Evolutionary conservation across 2,329 filamentous ascomycete genomes (phyloP).

Genomic region (Capronia coronata): DNA sequence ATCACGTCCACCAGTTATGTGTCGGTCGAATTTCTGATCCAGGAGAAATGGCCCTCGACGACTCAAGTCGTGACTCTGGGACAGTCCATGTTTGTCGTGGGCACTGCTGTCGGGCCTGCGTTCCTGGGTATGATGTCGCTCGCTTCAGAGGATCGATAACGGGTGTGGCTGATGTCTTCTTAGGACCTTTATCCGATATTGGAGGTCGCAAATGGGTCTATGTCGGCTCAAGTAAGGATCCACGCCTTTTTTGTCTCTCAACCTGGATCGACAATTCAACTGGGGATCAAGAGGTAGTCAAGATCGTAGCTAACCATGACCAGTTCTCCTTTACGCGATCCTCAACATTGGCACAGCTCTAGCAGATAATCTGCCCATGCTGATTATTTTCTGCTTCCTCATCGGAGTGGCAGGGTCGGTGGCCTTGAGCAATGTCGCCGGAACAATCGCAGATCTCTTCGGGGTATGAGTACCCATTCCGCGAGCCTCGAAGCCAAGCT

Average conservation of each 20-base stretch:
- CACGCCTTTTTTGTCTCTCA: neutral
- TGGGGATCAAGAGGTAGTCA: neutral
- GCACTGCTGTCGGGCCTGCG: conserved; percentile 38
- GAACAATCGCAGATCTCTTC: conserved; percentile 36
- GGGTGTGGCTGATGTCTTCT: neutral
- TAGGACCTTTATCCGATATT: conserved; percentile 38
- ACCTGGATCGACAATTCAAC: neutral
- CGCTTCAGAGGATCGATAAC: neutral
- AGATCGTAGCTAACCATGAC: neutral
- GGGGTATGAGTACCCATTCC: conserved; percentile 33
- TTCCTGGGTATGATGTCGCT: conserved; percentile 31
- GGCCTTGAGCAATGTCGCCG: conserved; percentile 35
- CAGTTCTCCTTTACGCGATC: conserved; percentile 32
- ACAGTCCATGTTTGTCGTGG: conserved; percentile 41
- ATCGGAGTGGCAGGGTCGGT: conserved; percentile 34
- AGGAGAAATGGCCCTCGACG: conserved; percentile 35
- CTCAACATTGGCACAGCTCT: conserved; percentile 36
- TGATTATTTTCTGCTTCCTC: conserved; percentile 37
- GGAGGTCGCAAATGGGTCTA: conserved; percentile 43
- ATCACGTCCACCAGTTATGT: conserved; percentile 39
- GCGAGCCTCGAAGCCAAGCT: neutral
- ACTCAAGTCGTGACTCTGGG: conserved; percentile 38
- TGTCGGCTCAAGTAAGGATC: conserved; percentile 32
- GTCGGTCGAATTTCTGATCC: conserved; percentile 35
- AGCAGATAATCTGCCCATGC: conserved; percentile 35